Percentiles rank a stretch among this genome's conserved stretches.
Evolutionary conservation across 352 stramenopile species (phyloP).

Genomic region (Pilasporangium apinafurcum): DNA sequence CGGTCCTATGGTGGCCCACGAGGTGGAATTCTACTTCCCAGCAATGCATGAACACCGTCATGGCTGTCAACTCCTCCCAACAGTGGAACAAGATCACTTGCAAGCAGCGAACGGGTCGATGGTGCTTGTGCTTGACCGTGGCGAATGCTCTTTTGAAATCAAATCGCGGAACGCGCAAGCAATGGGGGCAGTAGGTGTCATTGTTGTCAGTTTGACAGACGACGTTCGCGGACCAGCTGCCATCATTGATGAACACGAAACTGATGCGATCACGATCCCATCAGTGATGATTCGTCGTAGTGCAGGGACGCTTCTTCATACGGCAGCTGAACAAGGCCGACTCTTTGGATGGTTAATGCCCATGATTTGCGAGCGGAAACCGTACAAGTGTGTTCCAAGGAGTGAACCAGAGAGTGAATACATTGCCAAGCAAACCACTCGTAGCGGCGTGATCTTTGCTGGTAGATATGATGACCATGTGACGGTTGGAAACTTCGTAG

Average conservation of each 20-base stretch:
- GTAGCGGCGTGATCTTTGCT: slow-evolving; percentile 29
- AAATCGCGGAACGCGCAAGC: slow-evolving; percentile 45
- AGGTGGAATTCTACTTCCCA: slow-evolving; percentile 46
- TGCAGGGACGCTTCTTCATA: slow-evolving; percentile 40
- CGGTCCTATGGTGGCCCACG: slow-evolving; percentile 23
- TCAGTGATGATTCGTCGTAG: slow-evolving; percentile 57
- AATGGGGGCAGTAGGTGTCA: slow-evolving; percentile 34
- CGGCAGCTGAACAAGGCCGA: slow-evolving; percentile 5
- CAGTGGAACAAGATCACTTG: slow-evolving; percentile 20
- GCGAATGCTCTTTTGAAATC: slow-evolving; percentile 56
- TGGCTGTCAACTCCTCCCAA: slow-evolving; percentile 30
- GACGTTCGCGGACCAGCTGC: slow-evolving; percentile 32
- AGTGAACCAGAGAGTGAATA: slow-evolving; percentile 24
- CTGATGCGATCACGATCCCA: slow-evolving; percentile 34
- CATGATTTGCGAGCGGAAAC: slow-evolving; percentile 41
- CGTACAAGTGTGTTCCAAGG: slow-evolving; percentile 35
- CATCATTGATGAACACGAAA: slow-evolving; percentile 23
- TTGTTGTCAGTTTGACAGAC: slow-evolving; percentile 46
- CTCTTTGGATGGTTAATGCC: slow-evolving; percentile 44
- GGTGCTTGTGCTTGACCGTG: slow-evolving; percentile 49
- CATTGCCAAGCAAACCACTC: slow-evolving; percentile 15
- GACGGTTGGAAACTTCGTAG: slow-evolving; percentile 40
- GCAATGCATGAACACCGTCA: slow-evolving; percentile 20
- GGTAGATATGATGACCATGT: slow-evolving; percentile 3
- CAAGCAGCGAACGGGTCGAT: slow-evolving; percentile 20